Evolutionary conservation across 2,329 filamentous ascomycete species (phyloP), one percentile per base, ranked within the genome.

Genomic region (Parafenestella ontariensis): DNA sequence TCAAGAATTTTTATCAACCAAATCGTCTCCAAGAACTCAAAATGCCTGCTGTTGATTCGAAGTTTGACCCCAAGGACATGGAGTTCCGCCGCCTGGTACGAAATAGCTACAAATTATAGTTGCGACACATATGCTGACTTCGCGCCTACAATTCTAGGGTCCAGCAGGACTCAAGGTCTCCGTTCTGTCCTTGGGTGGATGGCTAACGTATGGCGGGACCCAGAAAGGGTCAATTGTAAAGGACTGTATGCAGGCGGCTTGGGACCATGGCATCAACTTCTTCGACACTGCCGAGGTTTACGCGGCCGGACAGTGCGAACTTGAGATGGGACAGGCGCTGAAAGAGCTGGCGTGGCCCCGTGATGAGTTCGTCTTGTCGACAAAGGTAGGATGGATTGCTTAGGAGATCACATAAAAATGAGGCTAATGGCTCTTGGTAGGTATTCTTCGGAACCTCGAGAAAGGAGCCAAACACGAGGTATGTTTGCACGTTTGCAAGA

Each of bases 241-340:
- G 70, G 79, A 83, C 45, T 81, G 78, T 65, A 76, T 83, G 70
- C 72, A 82, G 54, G 74, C 79, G 17, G 80, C 80, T 0, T 83
- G 78, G 77, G 70, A 79, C 61, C 65, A 81, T 52, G 80, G 80
- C 51, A 78, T 82, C 69, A 81, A 82, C 69, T 81, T 81, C 70
- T 79, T 79, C 62, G 77, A 82, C 56, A 82, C 80, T 9, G 80
- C 80, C n/a, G 79, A 82, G 67, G 67, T 74, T 29, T 87, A 87
- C 65, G 78, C 82, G 57, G 82, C 77, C 6, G 86, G 87, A 54
- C 80, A 87, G 66, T 87, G 84, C 21, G 87, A 89, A 71, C 76
- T 85, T 42, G 84, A 86, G 61, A 88, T 82, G 80, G 80, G 80
- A 36, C 67, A 79, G 43, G 77, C 78, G 46, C 74, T 82, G 52